Base-by-base conservation (phyloP, 768 basidiomycete genomes). In the Cystofilobasidium ferigula region DNA sequence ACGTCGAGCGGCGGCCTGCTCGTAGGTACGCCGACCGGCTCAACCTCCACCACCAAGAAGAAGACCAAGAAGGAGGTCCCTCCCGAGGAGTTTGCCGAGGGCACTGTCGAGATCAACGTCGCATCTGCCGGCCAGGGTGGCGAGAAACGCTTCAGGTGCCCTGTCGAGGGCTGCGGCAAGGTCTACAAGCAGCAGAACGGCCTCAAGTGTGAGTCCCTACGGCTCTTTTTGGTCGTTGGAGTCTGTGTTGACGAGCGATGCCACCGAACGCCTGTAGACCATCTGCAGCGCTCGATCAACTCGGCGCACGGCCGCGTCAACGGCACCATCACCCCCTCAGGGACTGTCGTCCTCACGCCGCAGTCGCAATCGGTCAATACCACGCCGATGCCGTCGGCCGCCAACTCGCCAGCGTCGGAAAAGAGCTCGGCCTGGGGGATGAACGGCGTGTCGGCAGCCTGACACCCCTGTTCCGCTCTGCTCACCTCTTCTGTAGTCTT, bases 71-170 rank as follows among this genome's bases (percentile, higher is more conserved):
- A 64, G 63, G 54, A 64, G 34, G 57, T 38, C 18, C 28, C 51
- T 4, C 13, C 28, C 34, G 63, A 47, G 13, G 54, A 64, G 42
- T 40, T 35, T n/a, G 63, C 57, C 2, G 56, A 63, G 10, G 63
- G 57, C 13, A 57, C 57, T 2, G 63, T 42, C 0, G 63, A 64
- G 57, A 56, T 54, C 51, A 54, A 54, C 51, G 51, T 54, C 51
- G 24, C 58, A 6, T 40, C 58, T 20, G 58, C 35, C 42, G 65
- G 58, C 12, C n/a, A n/a, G n/a, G 58, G 58, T 10, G 36, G 80
- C 76, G 84, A 83, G 65, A 92, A 92, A 76, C 89, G 90, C 4
- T 93, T 91, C 83, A 82, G 74, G 63, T 75, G 74, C 62, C 72
- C 69, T 16, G 71, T 75, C 2, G 71, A 71, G 9, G 74, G 74